A percentile compares a stretch with the other conserved stretches of the same genome.
These are phyloP conservation scores for Chalara sp. DNA, from an alignment of 2,329 filamentous ascomycete species.

Conservation along the genomic window DNA sequence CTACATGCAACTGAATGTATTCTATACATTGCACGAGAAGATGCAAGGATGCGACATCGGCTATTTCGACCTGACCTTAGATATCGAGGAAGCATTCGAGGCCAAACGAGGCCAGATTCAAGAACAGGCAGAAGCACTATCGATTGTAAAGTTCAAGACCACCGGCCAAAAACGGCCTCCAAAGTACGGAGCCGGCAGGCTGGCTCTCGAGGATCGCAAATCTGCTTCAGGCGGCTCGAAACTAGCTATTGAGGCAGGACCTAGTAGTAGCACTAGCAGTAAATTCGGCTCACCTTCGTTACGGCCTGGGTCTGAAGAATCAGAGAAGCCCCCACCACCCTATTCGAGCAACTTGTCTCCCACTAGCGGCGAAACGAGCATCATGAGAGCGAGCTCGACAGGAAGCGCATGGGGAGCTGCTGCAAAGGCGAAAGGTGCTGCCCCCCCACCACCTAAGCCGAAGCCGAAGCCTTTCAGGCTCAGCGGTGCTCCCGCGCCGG, in stretches of 20 bases:
- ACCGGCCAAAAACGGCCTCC: slow-evolving; percentile 57
- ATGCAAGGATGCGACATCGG: slow-evolving; percentile 98
- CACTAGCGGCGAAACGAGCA: slow-evolving; percentile 17
- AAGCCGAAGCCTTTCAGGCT: slow-evolving; percentile 76
- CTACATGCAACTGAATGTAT: slow-evolving; percentile 99
- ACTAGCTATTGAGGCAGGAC: slow-evolving; percentile 1
- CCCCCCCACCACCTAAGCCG: slow-evolving; percentile 67
- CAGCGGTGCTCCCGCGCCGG: slow-evolving; percentile 55
- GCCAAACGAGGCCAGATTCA: slow-evolving; percentile 84
- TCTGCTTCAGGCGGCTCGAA: slow-evolving; percentile 18
- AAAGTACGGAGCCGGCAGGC: slow-evolving; percentile 11
- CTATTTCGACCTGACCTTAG: slow-evolving; percentile 88
- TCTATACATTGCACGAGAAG: slow-evolving; percentile 95
- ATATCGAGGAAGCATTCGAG: slow-evolving; percentile 86
- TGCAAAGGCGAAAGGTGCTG: slow-evolving; percentile 61
- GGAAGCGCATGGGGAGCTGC: slow-evolving; percentile 37
- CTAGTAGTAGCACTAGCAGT: not conserved
- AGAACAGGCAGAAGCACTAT: slow-evolving; percentile 73
- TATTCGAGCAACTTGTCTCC: slow-evolving; percentile 45
- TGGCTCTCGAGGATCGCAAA: slow-evolving; percentile 28
- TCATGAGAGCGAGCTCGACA: slow-evolving; percentile 34
- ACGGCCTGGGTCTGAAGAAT: slow-evolving; percentile 34
- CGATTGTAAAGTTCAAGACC: slow-evolving; percentile 87
- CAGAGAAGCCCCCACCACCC: slow-evolving; percentile 61
- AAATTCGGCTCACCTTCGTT: slow-evolving; percentile 24